Base-by-base conservation (phyloP, 495 filamentous ascomycete genomes). In the Neurospora sublineolata region DNA sequence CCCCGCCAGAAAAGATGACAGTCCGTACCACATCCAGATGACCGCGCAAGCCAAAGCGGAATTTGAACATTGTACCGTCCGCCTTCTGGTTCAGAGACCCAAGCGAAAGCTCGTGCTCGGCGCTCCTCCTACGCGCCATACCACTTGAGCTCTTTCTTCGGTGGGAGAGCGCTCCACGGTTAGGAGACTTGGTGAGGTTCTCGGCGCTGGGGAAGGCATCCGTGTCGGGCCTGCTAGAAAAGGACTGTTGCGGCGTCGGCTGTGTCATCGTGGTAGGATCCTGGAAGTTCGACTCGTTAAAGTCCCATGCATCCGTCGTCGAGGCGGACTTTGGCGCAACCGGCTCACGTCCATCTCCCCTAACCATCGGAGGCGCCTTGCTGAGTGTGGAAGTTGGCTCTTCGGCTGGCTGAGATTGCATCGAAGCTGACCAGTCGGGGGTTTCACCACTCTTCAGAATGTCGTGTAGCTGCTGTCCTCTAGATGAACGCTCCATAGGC, bases 1-100 rank as follows among this genome's bases (percentile, higher is more conserved):
- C 95, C 40, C 94, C 94, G 10, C 95, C 96, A 9, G 93, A 97
- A 81, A 99, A 99, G 73, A 97, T 94, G 69, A 97, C 92, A 12
- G 93, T 92, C 23, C 95, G 89, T 14, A 99, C 92, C 39, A 95
- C 92, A 80, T 98, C 94, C 4, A 99, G 85, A 80, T 99, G 95
- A 14, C 95, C 95, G 68, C 95, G 85, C 3, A 99, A 83, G 3
- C 93, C 95, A 80, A 97, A 98, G 70, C 93, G 88, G 70, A 97
- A 92, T 79, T 97, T 97, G 83, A 99, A 99, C 69, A 83, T 90
- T 0, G 87, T 82, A 67, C 86, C 86, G 69, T 93, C 91, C 5
- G 85, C 82, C 75, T 85, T 87, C 23, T 85, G 79, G 6, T 79
- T 69, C 67, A 78, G 70, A 14, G 82, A 74, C 60, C 84, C 82